Base-by-base conservation (phyloP, 1,284 basidiomycete species). In the Boletellus deceptivus region DNA sequence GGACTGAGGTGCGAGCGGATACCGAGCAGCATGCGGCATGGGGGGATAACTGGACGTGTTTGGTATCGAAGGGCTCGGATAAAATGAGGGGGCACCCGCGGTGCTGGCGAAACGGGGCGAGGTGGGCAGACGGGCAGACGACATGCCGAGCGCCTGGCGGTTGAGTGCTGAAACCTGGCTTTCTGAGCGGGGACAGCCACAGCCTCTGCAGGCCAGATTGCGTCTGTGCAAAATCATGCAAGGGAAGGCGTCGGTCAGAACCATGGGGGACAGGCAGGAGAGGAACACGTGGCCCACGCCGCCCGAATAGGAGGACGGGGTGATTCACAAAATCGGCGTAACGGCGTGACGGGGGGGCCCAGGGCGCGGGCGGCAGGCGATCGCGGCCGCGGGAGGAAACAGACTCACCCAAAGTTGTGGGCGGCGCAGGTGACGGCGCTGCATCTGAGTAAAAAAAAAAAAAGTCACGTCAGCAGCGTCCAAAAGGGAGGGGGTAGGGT, bases 321-420 rank as follows among this genome's bases (percentile, higher is more conserved):
- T 14, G 39, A 68, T 65, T 66, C 69, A 55, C 51, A 45, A 53
- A 31, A 31, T 57, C 36, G 13, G 38, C 9, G 46, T 55, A 40
- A 59, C 48, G 48, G 31, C 16, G 54, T 61, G n/a, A n/a, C n/a
- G n/a, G n/a, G n/a, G n/a, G n/a, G n/a, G n/a, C n/a, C n/a, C n/a
- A n/a, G n/a, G n/a, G n/a, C n/a, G n/a, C n/a, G n/a, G n/a, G n/a
- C n/a, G n/a, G n/a, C n/a, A n/a, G n/a, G n/a, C n/a, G n/a, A n/a
- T n/a, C n/a, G n/a, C n/a, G n/a, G n/a, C n/a, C n/a, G n/a, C n/a
- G n/a, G n/a, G n/a, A n/a, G n/a, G n/a, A n/a, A n/a, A n/a, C n/a
- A n/a, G n/a, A n/a, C n/a, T 73, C 64, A 86, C 84, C 82, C 84
- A 74, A 88, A 88, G 68, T 88, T 88, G 64, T 86, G 83, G 24